These are phyloP conservation scores for Spatholobus suberectus DNA, from an alignment of 306 rosid species.

Conservation along the genomic window DNA sequence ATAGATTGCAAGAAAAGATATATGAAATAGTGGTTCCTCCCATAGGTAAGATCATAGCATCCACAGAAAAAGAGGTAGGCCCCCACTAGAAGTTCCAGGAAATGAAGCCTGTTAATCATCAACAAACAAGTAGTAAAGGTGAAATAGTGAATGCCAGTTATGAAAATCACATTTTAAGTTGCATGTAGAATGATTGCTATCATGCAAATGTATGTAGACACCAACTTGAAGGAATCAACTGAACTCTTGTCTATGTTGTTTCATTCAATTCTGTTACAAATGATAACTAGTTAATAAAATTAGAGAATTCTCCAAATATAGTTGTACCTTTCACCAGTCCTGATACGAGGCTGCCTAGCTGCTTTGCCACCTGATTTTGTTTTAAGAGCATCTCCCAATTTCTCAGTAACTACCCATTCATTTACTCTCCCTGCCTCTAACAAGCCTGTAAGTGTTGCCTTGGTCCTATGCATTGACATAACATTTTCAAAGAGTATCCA, in stretches of 20 bases:
- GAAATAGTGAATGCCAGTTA: background rate
- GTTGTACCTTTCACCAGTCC: slow-evolving; percentile 65
- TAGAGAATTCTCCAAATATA: background rate
- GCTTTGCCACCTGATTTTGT: slow-evolving; percentile 65
- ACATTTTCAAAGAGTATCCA: slow-evolving; percentile 97
- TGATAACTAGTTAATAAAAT: background rate
- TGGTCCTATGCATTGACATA: slow-evolving; percentile 94
- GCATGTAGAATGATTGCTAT: background rate
- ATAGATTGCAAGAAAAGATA: slow-evolving; percentile 83
- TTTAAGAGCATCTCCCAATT: slow-evolving; percentile 90
- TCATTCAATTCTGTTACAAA: background rate
- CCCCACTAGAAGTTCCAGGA: slow-evolving; percentile 78
- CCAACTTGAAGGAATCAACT: background rate
- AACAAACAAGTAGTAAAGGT: slow-evolving; percentile 36
- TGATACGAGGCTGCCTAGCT: slow-evolving; percentile 57
- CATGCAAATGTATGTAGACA: background rate
- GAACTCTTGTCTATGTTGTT: background rate
- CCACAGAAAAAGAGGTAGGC: slow-evolving; percentile 81
- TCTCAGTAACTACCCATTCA: slow-evolving; percentile 96
- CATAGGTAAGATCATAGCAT: slow-evolving; percentile 75
- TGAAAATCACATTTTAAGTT: background rate
- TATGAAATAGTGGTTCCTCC: slow-evolving; percentile 77
- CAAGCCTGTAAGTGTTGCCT: slow-evolving; percentile 86
- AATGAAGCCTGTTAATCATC: slow-evolving; percentile 64
- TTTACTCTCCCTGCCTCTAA: slow-evolving; percentile 83